These are phyloP conservation scores for Ascochyta rabiei DNA, from an alignment of 2,329 filamentous ascomycete species.

Conservation along the genomic window DNA sequence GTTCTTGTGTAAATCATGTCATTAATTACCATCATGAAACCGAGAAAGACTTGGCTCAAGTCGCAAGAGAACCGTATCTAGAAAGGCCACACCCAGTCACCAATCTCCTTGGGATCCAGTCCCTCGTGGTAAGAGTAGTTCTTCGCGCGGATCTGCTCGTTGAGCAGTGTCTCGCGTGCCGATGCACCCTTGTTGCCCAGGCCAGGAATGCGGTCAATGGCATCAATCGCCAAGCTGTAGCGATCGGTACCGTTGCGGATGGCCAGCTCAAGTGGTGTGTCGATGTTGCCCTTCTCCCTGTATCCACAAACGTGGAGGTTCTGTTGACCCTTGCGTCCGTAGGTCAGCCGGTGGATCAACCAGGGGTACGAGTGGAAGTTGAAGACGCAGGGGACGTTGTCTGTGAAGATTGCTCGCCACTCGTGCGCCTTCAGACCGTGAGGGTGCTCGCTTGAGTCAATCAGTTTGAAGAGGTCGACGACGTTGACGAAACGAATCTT, in stretches of 20 bases:
- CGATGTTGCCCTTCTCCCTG: conserved; percentile 83
- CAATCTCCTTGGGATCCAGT: conserved; percentile 70
- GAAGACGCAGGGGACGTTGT: conserved; percentile 75
- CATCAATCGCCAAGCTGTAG: conserved; percentile 77
- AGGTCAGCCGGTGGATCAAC: conserved; percentile 77
- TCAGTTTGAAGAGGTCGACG: conserved; percentile 81
- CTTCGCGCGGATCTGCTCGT: conserved; percentile 67
- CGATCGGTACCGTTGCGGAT: conserved; percentile 79
- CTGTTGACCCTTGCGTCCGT: conserved; percentile 71
- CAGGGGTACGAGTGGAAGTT: conserved; percentile 87
- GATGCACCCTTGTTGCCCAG: conserved; percentile 68
- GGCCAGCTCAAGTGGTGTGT: conserved; percentile 78
- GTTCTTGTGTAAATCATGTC: not conserved
- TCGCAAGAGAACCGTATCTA: conserved; percentile 15
- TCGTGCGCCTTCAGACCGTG: conserved; percentile 67
- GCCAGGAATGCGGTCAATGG: conserved; percentile 69
- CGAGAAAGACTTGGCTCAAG: not conserved
- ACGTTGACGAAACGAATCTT: conserved; percentile 82
- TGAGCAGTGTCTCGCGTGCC: conserved; percentile 68
- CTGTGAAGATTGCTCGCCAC: conserved; percentile 73
- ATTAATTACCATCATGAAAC: not conserved
- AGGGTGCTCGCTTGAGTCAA: conserved; percentile 71
- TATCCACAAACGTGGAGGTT: conserved; percentile 79
- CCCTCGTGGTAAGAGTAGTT: conserved; percentile 71
- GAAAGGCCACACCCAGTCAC: conserved; percentile 70